Percentiles rank a stretch among this genome's conserved stretches.
Conservation (phyloP, 1,284 basidiomycete species). For the Apiotrichum gamsii region DNA sequence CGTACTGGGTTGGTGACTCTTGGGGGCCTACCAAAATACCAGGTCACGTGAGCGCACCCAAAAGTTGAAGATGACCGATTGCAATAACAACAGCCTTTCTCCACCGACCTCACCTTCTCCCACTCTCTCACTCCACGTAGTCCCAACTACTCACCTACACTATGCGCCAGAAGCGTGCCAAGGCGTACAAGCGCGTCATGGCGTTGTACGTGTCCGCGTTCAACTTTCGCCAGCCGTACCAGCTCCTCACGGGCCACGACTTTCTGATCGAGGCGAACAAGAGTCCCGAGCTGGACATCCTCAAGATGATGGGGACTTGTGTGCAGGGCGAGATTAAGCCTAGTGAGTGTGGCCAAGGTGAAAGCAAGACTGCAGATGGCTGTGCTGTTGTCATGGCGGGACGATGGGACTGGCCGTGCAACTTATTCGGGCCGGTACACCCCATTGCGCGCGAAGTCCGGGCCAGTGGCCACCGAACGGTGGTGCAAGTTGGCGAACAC, state of each 20-base stretch:
- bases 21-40: too few species aligned
- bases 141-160: conserved; percentile 2
- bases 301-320: conserved; percentile 67
- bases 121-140: not conserved
- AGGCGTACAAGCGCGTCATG: conserved; percentile 88
- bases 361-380: too few species aligned
- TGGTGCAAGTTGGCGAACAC: too few species aligned
- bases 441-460: too few species aligned
- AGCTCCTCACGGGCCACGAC: conserved; percentile 78
- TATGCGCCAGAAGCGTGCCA: conserved; percentile 90
- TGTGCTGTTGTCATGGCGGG: too few species aligned
- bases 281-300: conserved; percentile 54
- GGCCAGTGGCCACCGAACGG: too few species aligned
- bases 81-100: not conserved
- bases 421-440: too few species aligned
- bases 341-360: conserved; percentile 56
- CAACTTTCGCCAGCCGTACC: conserved; percentile 84
- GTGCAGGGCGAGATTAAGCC: conserved; percentile 80
- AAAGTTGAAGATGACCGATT: too few species aligned
- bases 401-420: not conserved
- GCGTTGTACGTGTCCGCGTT: conserved; percentile 74
- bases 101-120: not conserved
- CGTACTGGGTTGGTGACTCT: too few species aligned
- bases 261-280: conserved; percentile 66
- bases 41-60: too few species aligned